Conservation (phyloP, 176 grass and related monocot species). For the Oropetium thomaeum region DNA sequence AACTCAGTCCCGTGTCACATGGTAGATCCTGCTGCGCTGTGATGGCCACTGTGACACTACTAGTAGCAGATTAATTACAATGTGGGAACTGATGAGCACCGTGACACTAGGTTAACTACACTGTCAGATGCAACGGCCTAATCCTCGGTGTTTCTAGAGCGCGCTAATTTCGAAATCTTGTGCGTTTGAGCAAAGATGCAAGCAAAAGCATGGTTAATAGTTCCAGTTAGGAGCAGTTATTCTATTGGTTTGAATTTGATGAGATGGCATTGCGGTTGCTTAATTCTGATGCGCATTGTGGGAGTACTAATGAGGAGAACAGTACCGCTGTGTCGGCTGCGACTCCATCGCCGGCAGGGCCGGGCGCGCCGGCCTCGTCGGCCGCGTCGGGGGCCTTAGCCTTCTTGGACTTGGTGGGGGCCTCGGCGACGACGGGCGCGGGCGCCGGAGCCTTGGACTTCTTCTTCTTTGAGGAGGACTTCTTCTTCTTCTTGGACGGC, state of each 20-base stretch:
- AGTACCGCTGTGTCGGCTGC: slow-evolving; percentile 42
- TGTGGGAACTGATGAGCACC: no score
- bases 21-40: no score
- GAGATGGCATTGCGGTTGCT: neutral
- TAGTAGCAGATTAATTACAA: neutral
- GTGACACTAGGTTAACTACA: neutral
- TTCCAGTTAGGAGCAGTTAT: no score
- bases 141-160: no score
- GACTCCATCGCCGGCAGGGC: slow-evolving; percentile 15
- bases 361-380: slow-evolving; percentile 26
- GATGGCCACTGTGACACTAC: neutral
- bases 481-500: slow-evolving; percentile 56
- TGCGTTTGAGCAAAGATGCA: neutral
- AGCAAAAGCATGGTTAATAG: no score
- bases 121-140: neutral
- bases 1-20: neutral
- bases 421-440: slow-evolving; percentile 37
- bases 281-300: neutral
- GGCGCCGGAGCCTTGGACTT: slow-evolving; percentile 48
- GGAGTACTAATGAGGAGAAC: neutral
- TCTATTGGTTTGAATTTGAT: neutral
- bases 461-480: slow-evolving; percentile 51
- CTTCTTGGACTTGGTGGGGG: slow-evolving; percentile 25
- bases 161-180: neutral
- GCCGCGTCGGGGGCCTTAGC: slow-evolving; percentile 27